phyloP scores from a whole-genome alignment of 148 eudicot genomes.

The Cornus kousa region DNA sequence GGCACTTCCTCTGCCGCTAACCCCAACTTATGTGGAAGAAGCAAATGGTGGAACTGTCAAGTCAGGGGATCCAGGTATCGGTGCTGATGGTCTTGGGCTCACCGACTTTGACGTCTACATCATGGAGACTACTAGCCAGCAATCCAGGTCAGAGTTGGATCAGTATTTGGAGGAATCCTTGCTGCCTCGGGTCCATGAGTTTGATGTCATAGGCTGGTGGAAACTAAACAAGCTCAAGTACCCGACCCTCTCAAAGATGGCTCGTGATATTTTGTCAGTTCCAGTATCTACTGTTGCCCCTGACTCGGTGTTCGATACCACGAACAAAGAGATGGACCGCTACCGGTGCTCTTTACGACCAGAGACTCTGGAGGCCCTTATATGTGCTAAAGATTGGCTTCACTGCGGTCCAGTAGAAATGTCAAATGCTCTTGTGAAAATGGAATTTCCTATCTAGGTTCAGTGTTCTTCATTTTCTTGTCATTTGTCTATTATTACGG shows the following conservation, averaged over 20 bases:
- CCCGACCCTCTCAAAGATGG: slow-evolving; percentile 94
- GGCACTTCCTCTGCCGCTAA: slow-evolving; percentile 47
- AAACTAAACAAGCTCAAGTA: slow-evolving; percentile 79
- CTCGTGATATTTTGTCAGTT: slow-evolving; percentile 68
- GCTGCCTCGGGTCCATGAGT: slow-evolving; percentile 76
- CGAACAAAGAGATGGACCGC: slow-evolving; percentile 64
- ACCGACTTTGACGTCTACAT: slow-evolving; percentile 85
- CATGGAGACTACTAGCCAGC: slow-evolving; percentile 82
- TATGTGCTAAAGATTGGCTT: slow-evolving; percentile 95
- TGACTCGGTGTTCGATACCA: slow-evolving; percentile 53
- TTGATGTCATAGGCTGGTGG: slow-evolving; percentile 98
- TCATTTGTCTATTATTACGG: background rate
- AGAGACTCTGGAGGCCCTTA: slow-evolving; percentile 83
- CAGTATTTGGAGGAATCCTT: slow-evolving; percentile 93
- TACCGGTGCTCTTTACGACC: slow-evolving; percentile 76
- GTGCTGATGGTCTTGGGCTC: slow-evolving; percentile 55
- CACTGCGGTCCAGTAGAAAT: slow-evolving; percentile 32
- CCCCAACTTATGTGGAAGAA: slow-evolving; percentile 39
- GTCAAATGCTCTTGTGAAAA: slow-evolving; percentile 41
- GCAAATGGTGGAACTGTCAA: slow-evolving; percentile 34
- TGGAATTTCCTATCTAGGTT: slow-evolving; percentile 59
- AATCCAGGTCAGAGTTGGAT: slow-evolving; percentile 75
- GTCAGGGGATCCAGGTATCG: slow-evolving; percentile 42
- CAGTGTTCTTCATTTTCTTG: background rate
- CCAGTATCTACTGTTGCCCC: slow-evolving; percentile 64